These are phyloP conservation scores for Verticillium alfalfae DNA, from an alignment of 2,329 filamentous ascomycete species.

Conservation along the genomic window DNA sequence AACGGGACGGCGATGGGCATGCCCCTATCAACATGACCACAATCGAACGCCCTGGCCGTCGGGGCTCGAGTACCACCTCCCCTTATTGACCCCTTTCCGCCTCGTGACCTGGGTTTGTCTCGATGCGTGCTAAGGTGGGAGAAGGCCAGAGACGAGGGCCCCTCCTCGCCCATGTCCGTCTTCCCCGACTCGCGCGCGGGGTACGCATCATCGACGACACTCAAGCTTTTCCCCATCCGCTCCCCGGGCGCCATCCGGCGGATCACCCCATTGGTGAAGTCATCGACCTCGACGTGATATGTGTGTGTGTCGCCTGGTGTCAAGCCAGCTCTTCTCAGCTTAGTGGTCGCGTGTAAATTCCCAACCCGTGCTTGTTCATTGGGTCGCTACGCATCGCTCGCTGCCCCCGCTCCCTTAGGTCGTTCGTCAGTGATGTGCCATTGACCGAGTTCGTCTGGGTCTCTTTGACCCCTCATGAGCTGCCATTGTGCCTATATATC, in stretches of 20 bases:
- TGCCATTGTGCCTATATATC: slow-evolving; percentile 6
- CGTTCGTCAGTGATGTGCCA: not conserved
- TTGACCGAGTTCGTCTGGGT: not conserved
- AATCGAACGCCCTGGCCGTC: not conserved
- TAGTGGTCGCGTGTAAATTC: not conserved
- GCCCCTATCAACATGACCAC: not conserved
- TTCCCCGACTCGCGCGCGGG: not conserved
- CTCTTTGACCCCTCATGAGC: not conserved
- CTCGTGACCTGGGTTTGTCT: not conserved
- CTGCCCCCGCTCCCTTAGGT: not conserved
- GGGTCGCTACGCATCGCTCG: not conserved
- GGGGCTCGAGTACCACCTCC: not conserved
- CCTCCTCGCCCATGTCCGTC: not conserved
- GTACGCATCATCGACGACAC: not conserved
- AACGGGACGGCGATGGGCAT: not conserved
- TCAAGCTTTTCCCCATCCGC: slow-evolving; percentile 13
- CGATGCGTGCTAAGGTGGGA: too few relatives aligned
- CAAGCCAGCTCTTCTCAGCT: not conserved
- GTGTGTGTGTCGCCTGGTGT: not conserved
- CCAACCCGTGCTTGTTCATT: slow-evolving; percentile 1
- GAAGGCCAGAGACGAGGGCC: too few relatives aligned
- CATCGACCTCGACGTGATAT: not conserved
- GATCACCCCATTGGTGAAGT: slow-evolving; percentile 11
- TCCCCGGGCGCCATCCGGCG: slow-evolving; percentile 2
- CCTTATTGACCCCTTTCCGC: too few relatives aligned